Evolutionary conservation across 2,329 filamentous ascomycete genomes (phyloP).

Genomic region (Didymella arachidicola): DNA sequence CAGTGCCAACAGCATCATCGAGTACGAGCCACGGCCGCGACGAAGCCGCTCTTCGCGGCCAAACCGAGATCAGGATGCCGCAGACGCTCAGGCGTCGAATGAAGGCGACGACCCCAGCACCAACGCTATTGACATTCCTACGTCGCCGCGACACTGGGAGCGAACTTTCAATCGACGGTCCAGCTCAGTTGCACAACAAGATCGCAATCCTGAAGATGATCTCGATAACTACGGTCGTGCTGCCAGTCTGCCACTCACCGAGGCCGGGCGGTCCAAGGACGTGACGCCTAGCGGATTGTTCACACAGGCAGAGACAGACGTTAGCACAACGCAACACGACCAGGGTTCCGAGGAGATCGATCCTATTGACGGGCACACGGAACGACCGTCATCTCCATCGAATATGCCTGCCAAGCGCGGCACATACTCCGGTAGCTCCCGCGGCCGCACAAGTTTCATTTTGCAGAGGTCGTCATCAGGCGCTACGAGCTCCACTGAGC

Average conservation of each 20-base stretch:
- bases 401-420: conserved; percentile 42
- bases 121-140: conserved; percentile 75
- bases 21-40: conserved; percentile 61
- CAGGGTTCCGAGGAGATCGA: conserved; percentile 27
- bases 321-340: conserved; percentile 39
- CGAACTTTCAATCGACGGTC: conserved; percentile 63
- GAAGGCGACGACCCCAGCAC: conserved; percentile 58
- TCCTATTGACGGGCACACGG: conserved; percentile 37
- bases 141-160: conserved; percentile 66
- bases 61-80: conserved; percentile 41
- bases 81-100: conserved; percentile 37
- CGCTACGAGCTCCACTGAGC: conserved; percentile 47
- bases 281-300: conserved; percentile 71
- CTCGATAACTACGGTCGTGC: conserved; percentile 68
- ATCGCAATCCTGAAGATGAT: conserved; percentile 68
- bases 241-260: conserved; percentile 70
- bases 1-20: conserved; percentile 85
- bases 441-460: conserved; percentile 43
- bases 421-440: conserved; percentile 31
- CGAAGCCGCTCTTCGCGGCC: conserved; percentile 44
- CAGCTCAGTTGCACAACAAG: conserved; percentile 73
- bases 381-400: conserved; percentile 39
- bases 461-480: conserved; percentile 45
- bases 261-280: conserved; percentile 56
- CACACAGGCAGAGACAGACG: conserved; percentile 50